A percentile compares a stretch with the other conserved stretches of the same genome.
Conservation (phyloP, 1,284 basidiomycete species). For the Pseudozyma thailandica region DNA sequence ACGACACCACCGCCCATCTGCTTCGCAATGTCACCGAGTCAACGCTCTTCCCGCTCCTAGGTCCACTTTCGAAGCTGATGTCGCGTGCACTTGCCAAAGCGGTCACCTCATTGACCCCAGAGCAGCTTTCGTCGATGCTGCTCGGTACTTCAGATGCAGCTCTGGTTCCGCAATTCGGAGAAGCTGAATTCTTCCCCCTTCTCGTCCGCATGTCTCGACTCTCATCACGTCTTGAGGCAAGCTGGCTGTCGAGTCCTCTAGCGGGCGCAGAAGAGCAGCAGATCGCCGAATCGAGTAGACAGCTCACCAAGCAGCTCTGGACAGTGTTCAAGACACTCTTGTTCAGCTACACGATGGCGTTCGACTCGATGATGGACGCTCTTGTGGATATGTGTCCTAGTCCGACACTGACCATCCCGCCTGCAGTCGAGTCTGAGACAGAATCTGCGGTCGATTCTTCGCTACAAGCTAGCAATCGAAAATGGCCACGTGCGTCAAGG, state of each 20-base stretch:
- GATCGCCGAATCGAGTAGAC: conserved; percentile 33
- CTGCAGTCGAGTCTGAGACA: conserved; percentile 4
- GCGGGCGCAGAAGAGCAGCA: conserved; percentile 34
- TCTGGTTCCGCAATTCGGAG: conserved; percentile 11
- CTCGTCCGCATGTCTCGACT: conserved; percentile 46
- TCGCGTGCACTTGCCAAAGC: conserved; percentile 48
- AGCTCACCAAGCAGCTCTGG: conserved; percentile 56
- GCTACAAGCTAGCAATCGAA: conserved; percentile 6
- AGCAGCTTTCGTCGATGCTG: conserved; percentile 37
- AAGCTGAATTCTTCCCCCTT: conserved; percentile 30
- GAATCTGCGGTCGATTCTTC: conserved; percentile 9
- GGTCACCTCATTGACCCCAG: conserved; percentile 28
- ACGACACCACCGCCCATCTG: conserved; percentile 12
- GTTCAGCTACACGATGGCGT: conserved; percentile 64
- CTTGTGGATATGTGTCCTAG: conserved; percentile 64
- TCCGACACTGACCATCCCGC: conserved; percentile 50
- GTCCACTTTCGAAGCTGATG: conserved; percentile 61
- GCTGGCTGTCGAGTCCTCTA: conserved; percentile 41
- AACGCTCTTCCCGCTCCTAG: conserved; percentile 53
- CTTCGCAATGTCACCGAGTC: conserved; percentile 18
- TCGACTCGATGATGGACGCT: conserved; percentile 62
- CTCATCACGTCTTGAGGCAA: conserved; percentile 28
- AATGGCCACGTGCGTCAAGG: conserved; percentile 48
- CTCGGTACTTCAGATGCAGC: conserved; percentile 28
- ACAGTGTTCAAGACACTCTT: conserved; percentile 60